phyloP scores from a whole-genome alignment of 78 protist genomes.

The Protostelium mycophagum region DNA sequence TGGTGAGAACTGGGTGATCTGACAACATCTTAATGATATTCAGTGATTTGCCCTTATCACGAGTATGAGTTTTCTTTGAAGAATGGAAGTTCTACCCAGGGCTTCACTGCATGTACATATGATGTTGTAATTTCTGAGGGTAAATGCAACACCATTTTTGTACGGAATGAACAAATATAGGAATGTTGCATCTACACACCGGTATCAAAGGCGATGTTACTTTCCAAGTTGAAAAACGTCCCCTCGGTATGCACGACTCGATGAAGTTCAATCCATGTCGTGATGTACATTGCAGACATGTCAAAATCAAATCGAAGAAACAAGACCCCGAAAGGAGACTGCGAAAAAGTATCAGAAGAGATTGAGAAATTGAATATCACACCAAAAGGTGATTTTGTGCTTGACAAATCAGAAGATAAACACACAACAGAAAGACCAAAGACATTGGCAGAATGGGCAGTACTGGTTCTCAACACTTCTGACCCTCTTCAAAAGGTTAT shows the following conservation, averaged over 20 bases:
- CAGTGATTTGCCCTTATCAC: not conserved
- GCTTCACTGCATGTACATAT: not conserved
- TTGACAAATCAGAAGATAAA: not conserved
- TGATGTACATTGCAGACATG: no score
- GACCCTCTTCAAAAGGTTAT: not conserved
- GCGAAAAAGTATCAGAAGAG: not conserved
- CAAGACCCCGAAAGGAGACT: not conserved
- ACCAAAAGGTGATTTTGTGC: not conserved
- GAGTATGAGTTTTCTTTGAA: not conserved
- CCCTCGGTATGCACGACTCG: not conserved
- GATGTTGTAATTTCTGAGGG: not conserved
- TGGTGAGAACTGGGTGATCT: not conserved
- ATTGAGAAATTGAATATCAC: not conserved
- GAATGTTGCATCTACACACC: no score
- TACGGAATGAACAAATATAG: no score
- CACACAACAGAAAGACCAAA: not conserved
- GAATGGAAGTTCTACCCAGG: not conserved
- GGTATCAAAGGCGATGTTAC: not conserved
- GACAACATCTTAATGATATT: not conserved
- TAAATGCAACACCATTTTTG: not conserved
- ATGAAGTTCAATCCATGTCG: no score
- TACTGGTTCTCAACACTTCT: not conserved
- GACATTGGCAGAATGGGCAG: not conserved
- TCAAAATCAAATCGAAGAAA: not conserved
- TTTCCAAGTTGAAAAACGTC: not conserved